Percentiles rank a stretch among this genome's conserved stretches.
phyloP scores from a whole-genome alignment of 169 alveolate species.

The Cryptosporidium sp. region DNA sequence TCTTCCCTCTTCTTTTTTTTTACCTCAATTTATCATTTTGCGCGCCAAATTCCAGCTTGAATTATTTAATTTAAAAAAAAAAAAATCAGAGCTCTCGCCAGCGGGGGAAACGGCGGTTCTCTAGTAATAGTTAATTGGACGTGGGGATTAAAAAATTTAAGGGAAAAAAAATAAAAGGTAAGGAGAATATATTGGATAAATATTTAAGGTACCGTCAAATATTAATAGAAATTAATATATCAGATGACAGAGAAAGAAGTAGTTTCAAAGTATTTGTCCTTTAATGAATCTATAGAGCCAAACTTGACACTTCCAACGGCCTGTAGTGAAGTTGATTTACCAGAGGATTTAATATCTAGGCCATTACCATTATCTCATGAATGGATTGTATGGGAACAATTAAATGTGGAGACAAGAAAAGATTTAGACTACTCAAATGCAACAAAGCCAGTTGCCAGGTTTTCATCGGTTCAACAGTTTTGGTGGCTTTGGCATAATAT shows the following conservation, averaged over 20 bases:
- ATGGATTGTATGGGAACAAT: slow-evolving; percentile 90
- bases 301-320: slow-evolving; percentile 23
- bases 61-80: no score
- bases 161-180: neutral
- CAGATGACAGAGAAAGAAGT: slow-evolving; percentile 28
- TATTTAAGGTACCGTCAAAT: neutral
- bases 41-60: neutral
- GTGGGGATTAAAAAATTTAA: slow-evolving; percentile 21
- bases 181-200: neutral
- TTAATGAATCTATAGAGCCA: slow-evolving; percentile 54
- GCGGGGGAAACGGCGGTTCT: slow-evolving; percentile 37
- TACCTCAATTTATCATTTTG: no score
- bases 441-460: slow-evolving; percentile 87
- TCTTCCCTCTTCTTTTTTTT: neutral
- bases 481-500: slow-evolving; percentile 86
- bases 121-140: slow-evolving; percentile 11
- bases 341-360: slow-evolving; percentile 36
- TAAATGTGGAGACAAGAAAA: slow-evolving; percentile 81
- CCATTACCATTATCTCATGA: slow-evolving; percentile 83
- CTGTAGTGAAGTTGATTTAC: slow-evolving; percentile 40
- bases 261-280: slow-evolving; percentile 44
- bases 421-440: slow-evolving; percentile 84
- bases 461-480: slow-evolving; percentile 85
- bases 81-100: neutral
- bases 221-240: neutral